Evolutionary conservation across 2,329 filamentous ascomycete genomes (phyloP), one percentile per base, ranked within the genome.

Genomic region (Apiospora arundinis): DNA sequence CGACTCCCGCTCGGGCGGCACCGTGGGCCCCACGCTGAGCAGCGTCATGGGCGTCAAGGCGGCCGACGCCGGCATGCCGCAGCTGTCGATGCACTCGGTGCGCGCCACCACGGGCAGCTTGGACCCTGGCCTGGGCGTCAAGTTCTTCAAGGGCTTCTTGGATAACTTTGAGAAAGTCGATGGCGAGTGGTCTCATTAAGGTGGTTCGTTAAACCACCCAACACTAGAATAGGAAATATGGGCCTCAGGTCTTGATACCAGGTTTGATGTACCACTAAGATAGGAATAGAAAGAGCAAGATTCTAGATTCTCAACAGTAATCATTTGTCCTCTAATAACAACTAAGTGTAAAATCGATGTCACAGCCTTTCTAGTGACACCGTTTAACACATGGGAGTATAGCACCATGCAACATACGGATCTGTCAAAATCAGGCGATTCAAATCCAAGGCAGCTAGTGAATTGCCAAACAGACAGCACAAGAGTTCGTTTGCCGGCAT

Each of bases 31-130:
- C 0, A 95, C 95, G 89, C 87, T 97, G 46, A 94, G 91, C 75
- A 90, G 92, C 40, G 89, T 89, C 40, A 93, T 96, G 82, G 95
- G 95, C 42, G 91, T 97, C 72, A 85, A 93, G 69, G 90, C 94
- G 0, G 92, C 96, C 67, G 95, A 98, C 80, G 94, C 93, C 0
- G 95, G 95, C 18, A 92, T 98, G 77, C 92, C 95, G 6, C 95
- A 98, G 84, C 83, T 98, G 76, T 95, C 92, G 78, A 98, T 98
- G 95, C 95, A 98, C 82, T 93, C 91, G 69, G 93, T 98, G 75
- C 89, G 95, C 37, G 95, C 95, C 0, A 97, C 95, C 0, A 97
- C 94, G 0, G 95, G 95, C 2, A 89, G 89, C 48, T 81, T 95
- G 74, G 95, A 98, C 79, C 95, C 95, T 0, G 95, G 95, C 0